phyloP scores from a whole-genome alignment of 2,329 filamentous ascomycete species.

The Domatiomyces catenatus region DNA sequence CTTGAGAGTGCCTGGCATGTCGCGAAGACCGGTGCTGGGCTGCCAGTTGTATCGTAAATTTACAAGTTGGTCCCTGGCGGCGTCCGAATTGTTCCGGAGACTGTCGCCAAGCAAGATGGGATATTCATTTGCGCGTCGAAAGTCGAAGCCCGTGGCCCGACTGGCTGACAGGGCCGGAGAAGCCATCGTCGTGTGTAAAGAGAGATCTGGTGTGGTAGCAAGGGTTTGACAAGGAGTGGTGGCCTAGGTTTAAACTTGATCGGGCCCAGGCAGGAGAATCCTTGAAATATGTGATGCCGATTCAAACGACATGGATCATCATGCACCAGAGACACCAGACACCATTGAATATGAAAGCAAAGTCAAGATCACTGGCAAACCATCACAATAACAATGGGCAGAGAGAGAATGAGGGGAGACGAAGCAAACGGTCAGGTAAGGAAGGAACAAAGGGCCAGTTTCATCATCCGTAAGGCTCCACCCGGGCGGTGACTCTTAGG shows the following conservation, averaged over 20 bases:
- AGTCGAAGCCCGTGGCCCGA: conserved; percentile 3
- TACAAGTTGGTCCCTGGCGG: conserved; percentile 19
- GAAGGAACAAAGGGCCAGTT: background rate
- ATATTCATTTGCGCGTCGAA: conserved; percentile 26
- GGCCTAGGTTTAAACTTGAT: background rate
- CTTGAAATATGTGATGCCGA: background rate
- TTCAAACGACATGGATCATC: background rate
- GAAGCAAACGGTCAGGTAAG: background rate
- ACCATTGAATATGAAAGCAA: background rate
- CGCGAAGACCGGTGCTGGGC: conserved; percentile 22
- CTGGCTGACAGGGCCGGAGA: background rate
- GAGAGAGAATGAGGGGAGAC: background rate
- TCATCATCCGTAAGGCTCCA: background rate
- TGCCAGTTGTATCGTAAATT: conserved; percentile 34
- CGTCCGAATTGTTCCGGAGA: conserved; percentile 21
- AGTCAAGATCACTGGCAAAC: background rate
- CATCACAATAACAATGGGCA: background rate
- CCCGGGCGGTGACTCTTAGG: background rate
- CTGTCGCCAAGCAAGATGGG: conserved; percentile 31
- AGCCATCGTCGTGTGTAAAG: background rate
- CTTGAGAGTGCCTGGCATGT: conserved; percentile 8
- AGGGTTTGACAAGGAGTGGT: background rate
- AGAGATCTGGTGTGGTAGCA: background rate
- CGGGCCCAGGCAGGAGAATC: too few species aligned
- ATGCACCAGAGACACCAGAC: background rate